These are phyloP conservation scores for Murraya koenigii DNA, from an alignment of 345 rosid species.

Conservation along the genomic window DNA sequence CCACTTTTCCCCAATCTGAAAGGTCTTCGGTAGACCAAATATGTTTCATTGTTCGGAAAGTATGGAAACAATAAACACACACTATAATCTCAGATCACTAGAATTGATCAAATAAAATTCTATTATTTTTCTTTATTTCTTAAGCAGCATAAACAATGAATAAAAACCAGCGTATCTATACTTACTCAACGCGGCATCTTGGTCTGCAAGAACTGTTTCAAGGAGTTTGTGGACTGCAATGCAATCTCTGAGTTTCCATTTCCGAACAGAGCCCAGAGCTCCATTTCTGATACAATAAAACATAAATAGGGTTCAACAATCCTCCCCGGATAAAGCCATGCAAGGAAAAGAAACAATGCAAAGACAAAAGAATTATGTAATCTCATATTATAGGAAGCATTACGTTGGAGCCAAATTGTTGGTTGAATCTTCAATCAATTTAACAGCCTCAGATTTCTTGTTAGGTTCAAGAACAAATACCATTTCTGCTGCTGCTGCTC, in stretches of 20 bases:
- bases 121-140: neutral
- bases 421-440: slow-evolving; percentile 72
- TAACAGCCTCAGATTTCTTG: slow-evolving; percentile 68
- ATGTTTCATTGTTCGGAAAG: neutral
- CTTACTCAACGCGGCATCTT: slow-evolving; percentile 85
- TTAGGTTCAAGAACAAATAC: slow-evolving; percentile 58
- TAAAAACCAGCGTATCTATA: neutral
- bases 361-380: neutral
- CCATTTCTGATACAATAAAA: slow-evolving; percentile 45
- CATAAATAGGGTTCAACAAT: slow-evolving; percentile 2
- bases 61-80: neutral
- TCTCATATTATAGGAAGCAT: slow-evolving; percentile 10
- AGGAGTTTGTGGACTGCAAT: slow-evolving; percentile 71
- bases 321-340: neutral
- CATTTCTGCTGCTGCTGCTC: slow-evolving; percentile 94
- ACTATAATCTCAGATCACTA: neutral
- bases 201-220: slow-evolving; percentile 44
- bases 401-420: slow-evolving; percentile 58
- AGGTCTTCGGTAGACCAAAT: neutral
- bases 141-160: neutral
- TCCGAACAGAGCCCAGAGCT: slow-evolving; percentile 55
- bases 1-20: neutral
- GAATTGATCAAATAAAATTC: neutral
- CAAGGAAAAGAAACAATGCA: neutral
- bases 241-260: slow-evolving; percentile 89